Evolutionary conservation across 1,139 yeast genomes (phyloP).

Genomic region (Saccharomyces hybrid): DNA sequence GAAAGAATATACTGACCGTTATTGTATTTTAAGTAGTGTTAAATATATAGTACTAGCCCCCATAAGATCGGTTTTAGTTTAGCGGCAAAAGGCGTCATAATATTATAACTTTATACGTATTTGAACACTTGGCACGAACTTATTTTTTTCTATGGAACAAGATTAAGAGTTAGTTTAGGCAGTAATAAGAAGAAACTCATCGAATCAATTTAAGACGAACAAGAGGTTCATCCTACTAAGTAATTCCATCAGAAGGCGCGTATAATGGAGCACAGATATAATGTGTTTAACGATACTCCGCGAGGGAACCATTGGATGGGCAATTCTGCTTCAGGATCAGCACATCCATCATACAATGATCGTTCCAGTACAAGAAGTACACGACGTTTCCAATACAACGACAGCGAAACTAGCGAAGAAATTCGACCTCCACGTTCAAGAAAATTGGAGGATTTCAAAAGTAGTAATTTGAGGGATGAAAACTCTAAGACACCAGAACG

Average conservation of each 20-base stretch:
- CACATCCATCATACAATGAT: neutral
- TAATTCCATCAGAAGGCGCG: neutral
- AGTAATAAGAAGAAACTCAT: neutral
- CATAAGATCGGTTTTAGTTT: neutral
- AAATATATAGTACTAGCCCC: neutral
- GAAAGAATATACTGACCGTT: neutral
- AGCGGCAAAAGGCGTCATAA: neutral
- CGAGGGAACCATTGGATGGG: slow-evolving; percentile 28
- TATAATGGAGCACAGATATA: slow-evolving; percentile 17
- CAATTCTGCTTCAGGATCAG: slow-evolving; percentile 8
- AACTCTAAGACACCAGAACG: neutral
- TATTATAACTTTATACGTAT: neutral
- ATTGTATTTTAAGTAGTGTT: neutral
- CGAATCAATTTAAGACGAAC: neutral
- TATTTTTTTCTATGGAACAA: neutral
- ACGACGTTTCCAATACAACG: slow-evolving; percentile 9
- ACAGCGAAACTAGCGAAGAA: neutral
- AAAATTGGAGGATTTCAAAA: too few relatives aligned
- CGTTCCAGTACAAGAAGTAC: slow-evolving; percentile 1
- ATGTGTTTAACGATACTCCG: slow-evolving; percentile 22
- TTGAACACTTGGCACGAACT: neutral
- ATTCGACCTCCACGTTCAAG: neutral
- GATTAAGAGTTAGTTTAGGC: neutral
- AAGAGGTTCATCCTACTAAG: neutral
- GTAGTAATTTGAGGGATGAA: neutral